A percentile compares a stretch with the other conserved stretches of the same genome.
phyloP scores from a whole-genome alignment of 371 early-diverging fungal species.

The Conidiobolus coronatus region DNA sequence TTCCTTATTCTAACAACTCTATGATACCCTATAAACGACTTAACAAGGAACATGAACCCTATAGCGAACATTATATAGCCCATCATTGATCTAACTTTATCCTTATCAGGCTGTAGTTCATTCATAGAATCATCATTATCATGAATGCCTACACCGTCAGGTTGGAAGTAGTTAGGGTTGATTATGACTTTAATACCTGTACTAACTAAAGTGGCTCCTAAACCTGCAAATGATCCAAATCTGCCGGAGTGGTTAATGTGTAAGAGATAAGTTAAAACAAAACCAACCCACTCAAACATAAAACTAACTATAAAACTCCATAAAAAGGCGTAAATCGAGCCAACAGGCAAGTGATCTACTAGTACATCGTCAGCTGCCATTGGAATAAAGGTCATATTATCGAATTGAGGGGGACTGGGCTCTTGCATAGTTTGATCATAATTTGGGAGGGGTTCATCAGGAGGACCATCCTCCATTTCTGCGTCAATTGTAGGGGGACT shows the following conservation, averaged over 20 bases:
- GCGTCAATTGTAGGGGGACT: neutral
- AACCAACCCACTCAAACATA: conserved; percentile 39
- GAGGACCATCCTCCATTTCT: conserved; percentile 13
- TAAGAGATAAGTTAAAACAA: conserved; percentile 37
- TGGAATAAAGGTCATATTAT: conserved; percentile 24
- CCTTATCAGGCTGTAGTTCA: too few relatives aligned
- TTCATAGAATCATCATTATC: too few relatives aligned
- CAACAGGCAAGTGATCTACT: conserved; percentile 39
- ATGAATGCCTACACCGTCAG: too few relatives aligned
- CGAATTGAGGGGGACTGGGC: conserved; percentile 34
- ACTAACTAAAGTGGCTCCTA: too few relatives aligned
- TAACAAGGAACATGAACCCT: too few relatives aligned
- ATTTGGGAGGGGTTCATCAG: conserved; percentile 12
- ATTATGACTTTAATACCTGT: too few relatives aligned
- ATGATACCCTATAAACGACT: too few relatives aligned
- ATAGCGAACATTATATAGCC: too few relatives aligned
- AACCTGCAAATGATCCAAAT: neutral
- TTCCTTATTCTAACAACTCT: too few relatives aligned
- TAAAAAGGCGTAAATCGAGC: conserved; percentile 23
- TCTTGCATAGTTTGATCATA: conserved; percentile 34
- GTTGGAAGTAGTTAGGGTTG: too few relatives aligned
- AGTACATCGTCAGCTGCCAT: conserved; percentile 28
- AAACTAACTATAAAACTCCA: conserved; percentile 31
- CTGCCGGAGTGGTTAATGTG: conserved; percentile 38
- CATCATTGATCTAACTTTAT: too few relatives aligned